Base-by-base conservation (phyloP, 1,284 basidiomycete genomes). In the Moesziomyces sp. region DNA sequence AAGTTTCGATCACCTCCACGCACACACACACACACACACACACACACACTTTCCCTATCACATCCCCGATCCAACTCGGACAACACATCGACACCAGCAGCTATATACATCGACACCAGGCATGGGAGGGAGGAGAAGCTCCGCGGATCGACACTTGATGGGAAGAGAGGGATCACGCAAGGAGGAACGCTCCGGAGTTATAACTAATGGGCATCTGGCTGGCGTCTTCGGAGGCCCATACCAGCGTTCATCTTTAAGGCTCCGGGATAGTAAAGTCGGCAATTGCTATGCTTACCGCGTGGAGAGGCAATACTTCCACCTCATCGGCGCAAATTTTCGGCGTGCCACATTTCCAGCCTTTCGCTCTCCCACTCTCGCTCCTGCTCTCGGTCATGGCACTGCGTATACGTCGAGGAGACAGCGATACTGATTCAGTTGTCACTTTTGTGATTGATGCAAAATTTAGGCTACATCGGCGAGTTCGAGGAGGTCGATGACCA, bases 401-500 rank as follows among this genome's bases (percentile, higher is more conserved):
- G 40, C 35, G 16, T 34, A 49, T 45, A 38, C 43, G 45, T 34
- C 52, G 50, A 24, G 46, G 24, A 18, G 28, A 30, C 11, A 46
- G 18, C n/a, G 46, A 34, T 30, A 45, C 46, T 60, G 51, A 48
- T 34, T 23, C n/a, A 2, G 19, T n/a, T 45, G 48, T 21, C 19
- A 38, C 26, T 45, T 45, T 28, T 46, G 24, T 18, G 50, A 24
- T 45, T 44, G 28, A 30, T 14, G 14, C 34, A 28, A 5, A n/a
- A 13, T 24, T 6, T 35, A 97, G 95, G 94, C 73, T 98, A 98
- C 89, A 97, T 98, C 76, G 94, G 94, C 83, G 96, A 99, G 88
- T 99, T 99, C 85, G 96, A 98, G 87, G 93, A 97, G 86, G 92
- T 99, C 85, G 97, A 99, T 85, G 97, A 99, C 88, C 97, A 99